These are phyloP conservation scores for Cydonia oblonga DNA, from an alignment of 331 rosid species.

Conservation along the genomic window DNA sequence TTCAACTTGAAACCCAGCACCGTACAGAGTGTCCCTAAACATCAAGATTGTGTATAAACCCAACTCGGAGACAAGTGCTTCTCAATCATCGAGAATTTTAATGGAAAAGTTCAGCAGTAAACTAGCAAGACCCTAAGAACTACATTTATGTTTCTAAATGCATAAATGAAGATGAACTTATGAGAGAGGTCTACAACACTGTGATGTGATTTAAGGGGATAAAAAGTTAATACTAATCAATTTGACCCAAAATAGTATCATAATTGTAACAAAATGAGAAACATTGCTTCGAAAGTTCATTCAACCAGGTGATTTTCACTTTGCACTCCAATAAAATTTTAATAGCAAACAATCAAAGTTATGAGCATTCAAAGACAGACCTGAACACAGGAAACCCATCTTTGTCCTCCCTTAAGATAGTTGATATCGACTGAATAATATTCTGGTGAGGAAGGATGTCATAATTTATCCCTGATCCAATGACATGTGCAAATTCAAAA, in stretches of 20 bases:
- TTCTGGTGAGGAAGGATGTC: slow-evolving; percentile 60
- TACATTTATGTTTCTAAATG: background rate
- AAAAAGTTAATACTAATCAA: background rate
- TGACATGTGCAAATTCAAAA: slow-evolving; percentile 62
- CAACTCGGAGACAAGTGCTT: background rate
- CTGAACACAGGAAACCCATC: slow-evolving; percentile 87
- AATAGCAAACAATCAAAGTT: background rate
- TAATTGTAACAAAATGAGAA: background rate
- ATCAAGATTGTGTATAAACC: background rate
- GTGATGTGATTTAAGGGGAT: background rate
- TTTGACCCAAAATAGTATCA: background rate
- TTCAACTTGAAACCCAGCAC: background rate
- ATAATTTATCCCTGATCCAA: slow-evolving; percentile 46
- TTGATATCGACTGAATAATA: slow-evolving; percentile 49
- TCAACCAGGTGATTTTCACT: background rate
- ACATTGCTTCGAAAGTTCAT: background rate
- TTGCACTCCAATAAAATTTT: background rate
- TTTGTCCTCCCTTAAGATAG: slow-evolving; percentile 61
- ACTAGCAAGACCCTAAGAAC: background rate
- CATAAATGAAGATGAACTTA: background rate
- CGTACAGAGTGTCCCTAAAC: background rate
- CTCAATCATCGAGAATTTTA: background rate
- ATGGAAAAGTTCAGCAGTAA: background rate
- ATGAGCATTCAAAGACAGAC: slow-evolving; percentile 28
- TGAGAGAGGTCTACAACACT: background rate